A percentile compares a stretch with the other conserved stretches of the same genome.
These are phyloP conservation scores for Daldinia concentrica DNA, from an alignment of 495 filamentous ascomycete genomes.

Conservation along the genomic window DNA sequence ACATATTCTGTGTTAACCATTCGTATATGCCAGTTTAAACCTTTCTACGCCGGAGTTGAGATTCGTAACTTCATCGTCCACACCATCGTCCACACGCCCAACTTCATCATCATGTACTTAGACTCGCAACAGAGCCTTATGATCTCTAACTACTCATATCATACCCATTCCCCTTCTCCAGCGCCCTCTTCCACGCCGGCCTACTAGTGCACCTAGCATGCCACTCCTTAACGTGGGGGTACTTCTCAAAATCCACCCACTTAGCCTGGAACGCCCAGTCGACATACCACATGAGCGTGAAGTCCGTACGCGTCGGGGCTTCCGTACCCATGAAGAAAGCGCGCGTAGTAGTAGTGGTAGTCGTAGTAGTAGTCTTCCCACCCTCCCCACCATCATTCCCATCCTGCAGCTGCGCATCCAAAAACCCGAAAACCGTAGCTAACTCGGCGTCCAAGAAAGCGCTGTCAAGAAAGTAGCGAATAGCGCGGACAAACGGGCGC, in stretches of 20 bases:
- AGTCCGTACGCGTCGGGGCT: constrained; percentile 38
- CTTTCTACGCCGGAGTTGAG: background rate
- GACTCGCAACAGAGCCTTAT: background rate
- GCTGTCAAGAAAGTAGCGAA: constrained; percentile 7
- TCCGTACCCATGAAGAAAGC: constrained; percentile 38
- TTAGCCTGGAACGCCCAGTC: constrained; percentile 34
- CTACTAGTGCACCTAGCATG: constrained; percentile 33
- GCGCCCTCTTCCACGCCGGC: constrained; percentile 42
- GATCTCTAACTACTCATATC: constrained; percentile 6
- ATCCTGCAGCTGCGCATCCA: constrained; percentile 28
- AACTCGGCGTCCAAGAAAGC: constrained; percentile 29
- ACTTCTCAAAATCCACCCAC: constrained; percentile 40
- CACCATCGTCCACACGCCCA: too few relatives aligned
- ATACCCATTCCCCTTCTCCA: constrained; percentile 49
- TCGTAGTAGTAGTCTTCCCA: background rate
- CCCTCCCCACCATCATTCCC: background rate
- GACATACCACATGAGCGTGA: constrained; percentile 38
- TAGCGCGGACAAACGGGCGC: constrained; percentile 1
- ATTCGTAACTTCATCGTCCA: background rate
- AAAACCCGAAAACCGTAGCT: constrained; percentile 3
- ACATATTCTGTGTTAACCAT: background rate
- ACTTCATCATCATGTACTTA: background rate
- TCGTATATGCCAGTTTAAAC: background rate
- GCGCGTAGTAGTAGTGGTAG: background rate
- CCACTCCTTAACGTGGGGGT: constrained; percentile 35